Base-by-base conservation (phyloP, 2,329 filamentous ascomycete genomes). In the Phoma sp. region DNA sequence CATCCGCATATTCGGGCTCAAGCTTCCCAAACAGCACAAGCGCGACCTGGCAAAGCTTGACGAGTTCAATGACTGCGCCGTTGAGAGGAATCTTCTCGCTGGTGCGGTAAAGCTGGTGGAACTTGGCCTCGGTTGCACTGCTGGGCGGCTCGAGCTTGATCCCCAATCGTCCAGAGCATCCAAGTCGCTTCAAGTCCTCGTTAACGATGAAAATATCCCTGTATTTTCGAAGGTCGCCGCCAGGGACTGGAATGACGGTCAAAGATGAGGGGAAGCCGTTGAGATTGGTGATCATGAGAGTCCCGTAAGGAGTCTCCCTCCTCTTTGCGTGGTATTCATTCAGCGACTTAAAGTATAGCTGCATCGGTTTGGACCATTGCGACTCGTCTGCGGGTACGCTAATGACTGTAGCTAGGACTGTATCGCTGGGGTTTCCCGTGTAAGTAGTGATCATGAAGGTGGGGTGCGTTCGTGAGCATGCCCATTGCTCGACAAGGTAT, bases 401-500 rank as follows among this genome's bases (percentile, higher is more conserved):
- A 40, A 98, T 78, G 8, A 98, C 88, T 3, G 89, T 88, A 4
- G 91, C 92, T 7, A 89, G 77, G n/a, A 96, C 86, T 0, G 82
- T 84, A 72, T 96, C 89, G 30, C 86, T 86, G 30, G 86, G 82
- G 66, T 97, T 92, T 49, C 93, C 95, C 0, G 93, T 98, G 70
- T 95, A 97, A 3, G 93, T 96, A 37, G 89, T 90, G 61, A 98
- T 96, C 44, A 96, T 85, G 60, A 96, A 90, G 13, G 93, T 97
- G 0, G 93, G 93, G 58, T 96, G 91, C 52, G 87, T 84, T 47
- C 95, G 86, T 10, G 93, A 97, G 75, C 93, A 97, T 5, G 91
- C 91, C 95, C 95, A 99, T 80, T 99, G 95, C 74, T 98, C 95
- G 61, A 98, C 91, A 13, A 98, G 78, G 75, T 98, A 98, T 58